Conservation (phyloP, 129 eudicot species). For the Dittrichia graveolens region DNA sequence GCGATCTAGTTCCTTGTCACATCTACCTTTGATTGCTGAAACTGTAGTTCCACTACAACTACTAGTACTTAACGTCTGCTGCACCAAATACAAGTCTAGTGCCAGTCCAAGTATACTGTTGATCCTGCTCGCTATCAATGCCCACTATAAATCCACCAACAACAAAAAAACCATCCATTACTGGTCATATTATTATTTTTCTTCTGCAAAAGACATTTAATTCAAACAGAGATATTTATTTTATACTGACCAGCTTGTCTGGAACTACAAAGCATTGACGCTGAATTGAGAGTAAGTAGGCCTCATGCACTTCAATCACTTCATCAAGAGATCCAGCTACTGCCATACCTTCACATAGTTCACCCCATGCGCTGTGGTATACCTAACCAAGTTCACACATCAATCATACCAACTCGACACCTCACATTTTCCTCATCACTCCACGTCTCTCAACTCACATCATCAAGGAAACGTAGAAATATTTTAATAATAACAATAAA, state of each 20-base stretch:
- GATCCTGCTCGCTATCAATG: slow-evolving; percentile 88
- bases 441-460: not conserved
- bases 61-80: slow-evolving; percentile 72
- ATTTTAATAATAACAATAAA: not conserved
- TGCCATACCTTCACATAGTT: slow-evolving; percentile 90
- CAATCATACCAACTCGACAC: not conserved
- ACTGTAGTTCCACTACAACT: slow-evolving; percentile 44
- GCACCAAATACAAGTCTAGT: slow-evolving; percentile 74
- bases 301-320: slow-evolving; percentile 91
- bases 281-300: slow-evolving; percentile 87
- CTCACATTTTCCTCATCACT: no score
- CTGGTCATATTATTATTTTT: not conserved
- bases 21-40: slow-evolving; percentile 81
- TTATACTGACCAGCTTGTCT: slow-evolving; percentile 73
- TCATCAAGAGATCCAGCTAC: slow-evolving; percentile 91
- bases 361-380: slow-evolving; percentile 98
- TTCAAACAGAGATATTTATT: not conserved
- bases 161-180: slow-evolving; percentile 16
- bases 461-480: not conserved
- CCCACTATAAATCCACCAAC: slow-evolving; percentile 55
- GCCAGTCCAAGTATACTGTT: slow-evolving; percentile 91
- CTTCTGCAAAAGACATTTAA: not conserved
- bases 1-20: slow-evolving; percentile 87
- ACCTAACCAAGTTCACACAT: slow-evolving; percentile 47
- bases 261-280: slow-evolving; percentile 96